Percentiles rank a stretch among this genome's conserved stretches.
phyloP scores from a whole-genome alignment of 345 rosid species.

The Rhizophora apiculata region DNA sequence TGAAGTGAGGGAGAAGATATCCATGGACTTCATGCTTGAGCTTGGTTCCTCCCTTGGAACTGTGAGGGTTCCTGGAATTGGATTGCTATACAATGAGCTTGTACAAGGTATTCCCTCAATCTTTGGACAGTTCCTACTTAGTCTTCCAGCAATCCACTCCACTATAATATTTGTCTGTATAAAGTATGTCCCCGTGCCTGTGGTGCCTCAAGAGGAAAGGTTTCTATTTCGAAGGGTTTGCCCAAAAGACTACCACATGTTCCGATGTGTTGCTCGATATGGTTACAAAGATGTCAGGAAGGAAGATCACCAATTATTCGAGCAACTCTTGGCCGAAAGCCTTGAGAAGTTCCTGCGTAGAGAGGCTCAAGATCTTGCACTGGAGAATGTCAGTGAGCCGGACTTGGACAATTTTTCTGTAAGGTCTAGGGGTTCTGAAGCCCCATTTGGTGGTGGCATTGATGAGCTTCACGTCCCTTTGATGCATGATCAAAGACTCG shows the following conservation, averaged over 20 bases:
- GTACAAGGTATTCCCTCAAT: constrained; percentile 89
- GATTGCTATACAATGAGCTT: constrained; percentile 81
- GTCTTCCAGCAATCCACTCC: constrained; percentile 91
- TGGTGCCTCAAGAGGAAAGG: constrained; percentile 85
- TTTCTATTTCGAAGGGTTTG: constrained; percentile 86
- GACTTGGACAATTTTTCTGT: constrained; percentile 46
- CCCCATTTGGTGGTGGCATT: not conserved
- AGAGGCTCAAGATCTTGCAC: constrained; percentile 75
- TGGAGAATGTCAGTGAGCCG: constrained; percentile 47
- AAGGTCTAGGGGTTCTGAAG: constrained; percentile 29
- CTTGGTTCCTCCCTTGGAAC: constrained; percentile 88
- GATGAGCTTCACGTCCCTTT: constrained; percentile 68
- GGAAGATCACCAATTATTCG: constrained; percentile 79
- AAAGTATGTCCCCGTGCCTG: constrained; percentile 90
- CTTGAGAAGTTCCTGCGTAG: constrained; percentile 74
- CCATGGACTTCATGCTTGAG: constrained; percentile 80
- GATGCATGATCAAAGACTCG: constrained; percentile 41
- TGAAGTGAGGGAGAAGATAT: constrained; percentile 84
- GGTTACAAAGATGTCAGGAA: constrained; percentile 88
- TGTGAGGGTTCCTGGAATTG: constrained; percentile 78
- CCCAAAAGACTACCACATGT: constrained; percentile 92
- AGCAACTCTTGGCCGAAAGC: constrained; percentile 74
- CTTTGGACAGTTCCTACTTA: constrained; percentile 77
- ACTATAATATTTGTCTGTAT: constrained; percentile 84
- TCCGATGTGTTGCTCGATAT: constrained; percentile 80